phyloP scores from a whole-genome alignment of 257 asterid genomes.

The Dorcoceras hygrometricum region DNA sequence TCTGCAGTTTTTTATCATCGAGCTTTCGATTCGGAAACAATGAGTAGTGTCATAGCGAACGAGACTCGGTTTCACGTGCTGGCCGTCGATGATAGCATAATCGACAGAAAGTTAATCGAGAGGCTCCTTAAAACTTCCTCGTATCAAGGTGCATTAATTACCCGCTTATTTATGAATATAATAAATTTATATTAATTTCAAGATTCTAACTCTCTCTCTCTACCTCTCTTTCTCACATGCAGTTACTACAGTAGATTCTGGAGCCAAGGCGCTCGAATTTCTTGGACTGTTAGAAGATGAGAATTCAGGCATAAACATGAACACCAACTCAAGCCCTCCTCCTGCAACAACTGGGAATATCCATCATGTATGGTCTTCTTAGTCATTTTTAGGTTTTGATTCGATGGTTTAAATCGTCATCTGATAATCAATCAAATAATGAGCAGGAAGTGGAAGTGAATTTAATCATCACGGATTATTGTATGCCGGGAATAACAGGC shows the following conservation, averaged over 20 bases:
- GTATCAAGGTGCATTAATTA: slow-evolving; percentile 26
- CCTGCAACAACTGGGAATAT: not conserved
- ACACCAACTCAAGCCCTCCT: not conserved
- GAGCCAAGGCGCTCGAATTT: slow-evolving; percentile 49
- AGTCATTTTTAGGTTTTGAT: too few species aligned
- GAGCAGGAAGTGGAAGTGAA: slow-evolving; percentile 44
- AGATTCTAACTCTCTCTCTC: not conserved
- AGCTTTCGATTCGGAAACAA: not conserved
- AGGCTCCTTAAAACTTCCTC: slow-evolving; percentile 38
- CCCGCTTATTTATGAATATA: too few species aligned
- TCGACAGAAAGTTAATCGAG: slow-evolving; percentile 32
- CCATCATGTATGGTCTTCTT: slow-evolving; percentile 25
- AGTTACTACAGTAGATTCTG: slow-evolving; percentile 69
- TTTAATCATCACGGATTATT: slow-evolving; percentile 65
- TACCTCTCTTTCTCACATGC: slow-evolving; percentile 9
- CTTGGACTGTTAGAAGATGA: slow-evolving; percentile 50
- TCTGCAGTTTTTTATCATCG: too few species aligned
- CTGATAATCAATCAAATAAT: not conserved
- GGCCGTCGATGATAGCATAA: slow-evolving; percentile 36
- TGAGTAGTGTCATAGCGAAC: not conserved
- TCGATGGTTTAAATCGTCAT: too few species aligned
- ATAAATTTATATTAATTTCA: not conserved
- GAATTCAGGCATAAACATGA: slow-evolving; percentile 11
- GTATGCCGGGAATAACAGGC: slow-evolving; percentile 77
- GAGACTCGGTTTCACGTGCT: slow-evolving; percentile 15